A percentile compares a stretch with the other conserved stretches of the same genome.
These are phyloP conservation scores for Candida incommunis DNA, from an alignment of 805 yeast species.

Conservation along the genomic window DNA sequence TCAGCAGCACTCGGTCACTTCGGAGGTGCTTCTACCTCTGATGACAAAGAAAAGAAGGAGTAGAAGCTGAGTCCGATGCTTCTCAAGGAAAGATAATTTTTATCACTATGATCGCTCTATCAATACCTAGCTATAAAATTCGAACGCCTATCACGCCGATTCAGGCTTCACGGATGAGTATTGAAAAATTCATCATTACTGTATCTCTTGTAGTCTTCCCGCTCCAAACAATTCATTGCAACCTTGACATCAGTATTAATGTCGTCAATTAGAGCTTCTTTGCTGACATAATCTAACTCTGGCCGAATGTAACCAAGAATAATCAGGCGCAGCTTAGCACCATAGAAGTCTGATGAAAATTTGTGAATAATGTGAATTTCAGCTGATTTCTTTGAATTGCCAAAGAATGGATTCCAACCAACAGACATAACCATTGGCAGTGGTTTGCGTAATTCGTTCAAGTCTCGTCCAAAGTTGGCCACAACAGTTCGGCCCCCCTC, in stretches of 20 bases:
- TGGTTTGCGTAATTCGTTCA: constrained; percentile 29
- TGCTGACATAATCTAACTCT: constrained; percentile 70
- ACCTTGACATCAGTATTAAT: constrained; percentile 66
- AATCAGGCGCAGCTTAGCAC: constrained; percentile 54
- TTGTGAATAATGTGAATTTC: constrained; percentile 72
- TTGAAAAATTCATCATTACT: constrained; percentile 11
- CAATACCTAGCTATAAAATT: too few species aligned
- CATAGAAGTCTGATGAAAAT: constrained; percentile 60
- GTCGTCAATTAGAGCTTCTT: constrained; percentile 74
- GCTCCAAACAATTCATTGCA: constrained; percentile 37
- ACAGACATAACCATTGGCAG: constrained; percentile 89
- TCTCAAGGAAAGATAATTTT: neutral
- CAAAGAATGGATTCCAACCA: constrained; percentile 91
- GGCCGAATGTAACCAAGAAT: constrained; percentile 87
- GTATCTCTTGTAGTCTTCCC: constrained; percentile 28
- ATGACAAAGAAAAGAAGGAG: constrained; percentile 9
- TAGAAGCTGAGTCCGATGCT: neutral
- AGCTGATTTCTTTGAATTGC: constrained; percentile 67
- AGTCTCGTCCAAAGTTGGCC: constrained; percentile 46
- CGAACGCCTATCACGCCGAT: neutral
- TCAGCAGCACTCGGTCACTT: constrained; percentile 48
- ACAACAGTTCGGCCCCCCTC: constrained; percentile 24
- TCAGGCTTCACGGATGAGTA: neutral
- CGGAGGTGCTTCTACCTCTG: too few species aligned
- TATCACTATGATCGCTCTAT: neutral